These are phyloP conservation scores for Cystobasidium ongulense DNA, from an alignment of 768 basidiomycete genomes.

Conservation along the genomic window DNA sequence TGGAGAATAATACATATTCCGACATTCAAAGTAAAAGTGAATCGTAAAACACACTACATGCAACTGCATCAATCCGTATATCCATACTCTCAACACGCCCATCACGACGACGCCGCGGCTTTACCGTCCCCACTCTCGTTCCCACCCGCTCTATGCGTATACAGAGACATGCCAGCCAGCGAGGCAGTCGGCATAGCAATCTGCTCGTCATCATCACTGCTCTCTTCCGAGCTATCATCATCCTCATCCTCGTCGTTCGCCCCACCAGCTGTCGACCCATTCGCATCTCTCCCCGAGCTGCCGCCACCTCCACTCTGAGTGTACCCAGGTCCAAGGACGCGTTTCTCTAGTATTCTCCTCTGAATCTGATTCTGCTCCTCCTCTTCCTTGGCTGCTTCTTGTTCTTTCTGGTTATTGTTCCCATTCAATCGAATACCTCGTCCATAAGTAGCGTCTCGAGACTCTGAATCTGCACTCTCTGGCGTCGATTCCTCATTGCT, in stretches of 20 bases:
- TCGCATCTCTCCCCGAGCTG: background rate
- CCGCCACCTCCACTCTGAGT: background rate
- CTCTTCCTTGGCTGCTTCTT: conserved; percentile 4
- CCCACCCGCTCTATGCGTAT: background rate
- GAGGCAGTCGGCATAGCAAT: background rate
- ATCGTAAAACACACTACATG: no score
- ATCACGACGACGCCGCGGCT: no score
- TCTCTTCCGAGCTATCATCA: background rate
- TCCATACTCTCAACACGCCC: no score
- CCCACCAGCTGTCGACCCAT: background rate
- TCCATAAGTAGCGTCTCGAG: background rate
- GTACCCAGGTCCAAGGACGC: background rate
- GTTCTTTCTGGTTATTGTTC: background rate
- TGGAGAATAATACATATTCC: no score
- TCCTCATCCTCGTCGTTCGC: background rate
- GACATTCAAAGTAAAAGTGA: no score
- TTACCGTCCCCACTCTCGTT: background rate
- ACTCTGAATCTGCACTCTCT: background rate
- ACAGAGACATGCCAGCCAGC: background rate
- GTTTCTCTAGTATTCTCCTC: conserved; percentile 1
- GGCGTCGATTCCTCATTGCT: background rate
- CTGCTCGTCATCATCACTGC: conserved; percentile 3
- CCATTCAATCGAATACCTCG: background rate
- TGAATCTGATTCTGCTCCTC: background rate
- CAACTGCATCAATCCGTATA: no score